A percentile compares a stretch with the other conserved stretches of the same genome.
Evolutionary conservation across 225 moss, liverwort and hornwort genomes (phyloP).

Genomic region (Rhytidiadelphus loreus): DNA sequence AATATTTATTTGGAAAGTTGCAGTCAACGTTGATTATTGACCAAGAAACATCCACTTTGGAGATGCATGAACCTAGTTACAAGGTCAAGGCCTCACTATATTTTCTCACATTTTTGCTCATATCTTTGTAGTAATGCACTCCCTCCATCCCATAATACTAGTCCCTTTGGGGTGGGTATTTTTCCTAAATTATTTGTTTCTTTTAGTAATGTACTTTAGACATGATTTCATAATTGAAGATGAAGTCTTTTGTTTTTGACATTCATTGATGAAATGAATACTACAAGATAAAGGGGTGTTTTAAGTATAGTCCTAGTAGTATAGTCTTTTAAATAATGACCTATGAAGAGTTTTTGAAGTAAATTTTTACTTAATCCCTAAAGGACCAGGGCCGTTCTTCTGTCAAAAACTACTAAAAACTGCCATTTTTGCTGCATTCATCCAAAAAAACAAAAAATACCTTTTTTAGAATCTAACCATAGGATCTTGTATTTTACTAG

Average conservation of each 20-base stretch:
- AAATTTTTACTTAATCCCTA: too few relatives aligned
- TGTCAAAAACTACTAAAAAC: too few relatives aligned
- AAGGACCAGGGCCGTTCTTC: too few relatives aligned
- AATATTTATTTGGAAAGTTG: neutral
- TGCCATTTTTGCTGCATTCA: too few relatives aligned
- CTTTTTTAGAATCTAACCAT: too few relatives aligned
- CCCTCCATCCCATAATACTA: neutral
- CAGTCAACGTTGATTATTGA: neutral
- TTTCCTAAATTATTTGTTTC: too few relatives aligned
- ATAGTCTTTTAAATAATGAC: too few relatives aligned
- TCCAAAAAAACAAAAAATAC: too few relatives aligned
- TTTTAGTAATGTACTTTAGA: neutral
- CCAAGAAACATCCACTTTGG: fast-evolving
- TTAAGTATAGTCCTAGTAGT: too few relatives aligned
- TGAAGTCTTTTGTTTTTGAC: neutral
- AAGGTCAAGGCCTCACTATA: fast-evolving
- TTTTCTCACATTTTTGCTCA: neutral
- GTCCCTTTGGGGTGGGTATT: fast-evolving
- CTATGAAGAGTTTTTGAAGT: too few relatives aligned
- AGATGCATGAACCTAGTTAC: fast-evolving
- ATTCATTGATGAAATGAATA: neutral
- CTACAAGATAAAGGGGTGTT: too few relatives aligned
- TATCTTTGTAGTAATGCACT: neutral
- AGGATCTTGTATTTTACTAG: too few relatives aligned
- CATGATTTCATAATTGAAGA: neutral